Percentiles rank a stretch among this genome's conserved stretches.
phyloP scores from a whole-genome alignment of 345 rosid genomes.

The Acer yangbiense region DNA sequence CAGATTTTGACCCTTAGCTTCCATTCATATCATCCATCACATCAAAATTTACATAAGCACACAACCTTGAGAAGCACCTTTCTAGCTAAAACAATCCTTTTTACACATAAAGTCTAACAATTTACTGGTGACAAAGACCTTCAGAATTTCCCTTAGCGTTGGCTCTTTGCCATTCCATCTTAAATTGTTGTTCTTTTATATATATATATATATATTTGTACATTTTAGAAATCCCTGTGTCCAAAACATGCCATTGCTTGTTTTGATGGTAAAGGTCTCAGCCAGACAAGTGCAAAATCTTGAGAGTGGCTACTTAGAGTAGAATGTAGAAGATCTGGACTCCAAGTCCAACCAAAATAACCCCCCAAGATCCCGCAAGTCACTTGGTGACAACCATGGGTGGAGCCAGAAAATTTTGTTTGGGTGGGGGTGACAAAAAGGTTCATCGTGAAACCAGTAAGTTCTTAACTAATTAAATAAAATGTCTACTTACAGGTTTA shows the following conservation, averaged over 20 bases:
- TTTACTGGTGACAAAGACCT: neutral
- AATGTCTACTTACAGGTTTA: slow-evolving; percentile 67
- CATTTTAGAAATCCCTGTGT: neutral
- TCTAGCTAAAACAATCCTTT: neutral
- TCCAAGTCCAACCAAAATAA: neutral
- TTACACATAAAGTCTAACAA: neutral
- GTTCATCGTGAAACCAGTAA: neutral
- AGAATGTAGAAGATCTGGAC: neutral
- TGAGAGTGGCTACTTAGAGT: neutral
- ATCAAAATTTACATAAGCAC: neutral
- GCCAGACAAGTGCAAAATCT: neutral
- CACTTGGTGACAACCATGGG: neutral
- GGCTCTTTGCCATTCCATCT: neutral
- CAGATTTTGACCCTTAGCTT: neutral
- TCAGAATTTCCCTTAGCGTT: neutral
- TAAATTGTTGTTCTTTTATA: neutral
- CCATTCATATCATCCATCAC: no score
- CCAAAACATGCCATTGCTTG: neutral
- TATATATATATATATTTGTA: no score
- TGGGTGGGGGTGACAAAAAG: no score
- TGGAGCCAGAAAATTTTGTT: no score
- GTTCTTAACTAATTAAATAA: neutral
- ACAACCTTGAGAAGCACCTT: neutral
- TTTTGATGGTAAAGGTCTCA: neutral
- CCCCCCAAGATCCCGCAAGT: neutral